Percentiles rank a stretch among this genome's conserved stretches.
Evolutionary conservation across 75 land plant species (phyloP).

Genomic region (Pseudotsuga menziesii): DNA sequence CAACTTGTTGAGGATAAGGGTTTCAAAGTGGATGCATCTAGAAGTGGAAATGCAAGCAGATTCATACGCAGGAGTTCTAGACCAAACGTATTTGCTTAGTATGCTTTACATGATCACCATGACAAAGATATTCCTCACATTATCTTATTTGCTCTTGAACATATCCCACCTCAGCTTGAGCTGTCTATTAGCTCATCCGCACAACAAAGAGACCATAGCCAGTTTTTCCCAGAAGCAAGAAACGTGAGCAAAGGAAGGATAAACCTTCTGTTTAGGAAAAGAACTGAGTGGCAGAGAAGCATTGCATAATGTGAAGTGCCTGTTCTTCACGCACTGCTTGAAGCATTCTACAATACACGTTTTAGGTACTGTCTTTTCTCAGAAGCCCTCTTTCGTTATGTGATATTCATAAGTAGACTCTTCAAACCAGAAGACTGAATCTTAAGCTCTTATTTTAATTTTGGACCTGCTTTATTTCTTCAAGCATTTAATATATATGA

Average conservation of each 20-base stretch:
- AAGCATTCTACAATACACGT: no score
- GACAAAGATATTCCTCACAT: constrained; percentile 58
- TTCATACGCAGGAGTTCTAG: constrained; percentile 69
- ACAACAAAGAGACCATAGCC: not conserved
- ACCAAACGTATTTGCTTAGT: constrained; percentile 81
- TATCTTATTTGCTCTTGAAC: constrained; percentile 86
- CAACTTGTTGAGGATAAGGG: constrained; percentile 23
- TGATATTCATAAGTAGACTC: no score
- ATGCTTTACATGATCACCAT: constrained; percentile 63
- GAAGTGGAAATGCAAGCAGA: constrained; percentile 64
- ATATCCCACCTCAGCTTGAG: constrained; percentile 76
- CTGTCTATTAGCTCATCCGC: constrained; percentile 14
- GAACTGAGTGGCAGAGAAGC: no score
- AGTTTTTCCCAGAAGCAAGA: not conserved
- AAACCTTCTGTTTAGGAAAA: no score
- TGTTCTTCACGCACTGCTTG: no score
- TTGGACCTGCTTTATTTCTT: no score
- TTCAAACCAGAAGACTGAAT: no score
- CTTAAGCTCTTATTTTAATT: no score
- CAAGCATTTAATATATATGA: no score
- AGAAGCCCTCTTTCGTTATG: no score
- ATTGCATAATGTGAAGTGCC: no score
- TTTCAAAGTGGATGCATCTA: constrained; percentile 67
- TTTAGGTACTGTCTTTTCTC: no score
- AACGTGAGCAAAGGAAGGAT: not conserved